Conservation (phyloP, 2,329 filamentous ascomycete species). For the Colletotrichum sp. region DNA sequence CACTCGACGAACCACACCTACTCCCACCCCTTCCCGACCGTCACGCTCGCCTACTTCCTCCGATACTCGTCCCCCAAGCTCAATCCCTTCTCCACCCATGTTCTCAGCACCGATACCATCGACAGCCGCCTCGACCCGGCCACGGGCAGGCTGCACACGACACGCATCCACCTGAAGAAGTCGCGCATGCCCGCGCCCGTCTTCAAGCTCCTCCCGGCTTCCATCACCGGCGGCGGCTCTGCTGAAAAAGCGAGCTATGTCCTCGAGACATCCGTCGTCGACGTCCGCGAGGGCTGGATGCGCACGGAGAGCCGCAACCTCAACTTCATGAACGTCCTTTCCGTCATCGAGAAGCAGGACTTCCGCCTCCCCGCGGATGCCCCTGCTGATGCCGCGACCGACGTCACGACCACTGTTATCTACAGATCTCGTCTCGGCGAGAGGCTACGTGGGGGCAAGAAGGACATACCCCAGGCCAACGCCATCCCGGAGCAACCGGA, state of each 20-base stretch:
- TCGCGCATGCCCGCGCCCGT: slow-evolving; percentile 78
- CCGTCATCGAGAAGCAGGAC: slow-evolving; percentile 77
- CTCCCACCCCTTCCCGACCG: slow-evolving; percentile 82
- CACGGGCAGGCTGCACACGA: slow-evolving; percentile 79
- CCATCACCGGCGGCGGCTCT: slow-evolving; percentile 65
- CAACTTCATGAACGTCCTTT: slow-evolving; percentile 82
- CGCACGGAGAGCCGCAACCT: slow-evolving; percentile 80
- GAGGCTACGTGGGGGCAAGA: slow-evolving; percentile 58
- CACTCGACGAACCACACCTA: slow-evolving; percentile 75
- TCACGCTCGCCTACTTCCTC: slow-evolving; percentile 88
- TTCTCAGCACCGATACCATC: slow-evolving; percentile 84
- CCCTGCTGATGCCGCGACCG: slow-evolving; percentile 51
- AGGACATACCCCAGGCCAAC: slow-evolving; percentile 44
- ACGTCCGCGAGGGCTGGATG: slow-evolving; percentile 84
- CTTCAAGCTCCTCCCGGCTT: slow-evolving; percentile 76
- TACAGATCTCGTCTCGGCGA: slow-evolving; percentile 77
- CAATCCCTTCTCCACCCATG: slow-evolving; percentile 83
- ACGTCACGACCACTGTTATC: slow-evolving; percentile 76
- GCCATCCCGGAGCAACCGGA: slow-evolving; percentile 41
- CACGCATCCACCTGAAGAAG: slow-evolving; percentile 82
- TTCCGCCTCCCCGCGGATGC: slow-evolving; percentile 57
- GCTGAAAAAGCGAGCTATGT: slow-evolving; percentile 79
- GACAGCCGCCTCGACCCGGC: slow-evolving; percentile 72
- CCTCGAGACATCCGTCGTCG: slow-evolving; percentile 79
- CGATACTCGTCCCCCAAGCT: slow-evolving; percentile 75